A percentile compares a stretch with the other conserved stretches of the same genome.
Evolutionary conservation across 495 filamentous ascomycete genomes (phyloP).

Genomic region (Talaromyces thailandensis): DNA sequence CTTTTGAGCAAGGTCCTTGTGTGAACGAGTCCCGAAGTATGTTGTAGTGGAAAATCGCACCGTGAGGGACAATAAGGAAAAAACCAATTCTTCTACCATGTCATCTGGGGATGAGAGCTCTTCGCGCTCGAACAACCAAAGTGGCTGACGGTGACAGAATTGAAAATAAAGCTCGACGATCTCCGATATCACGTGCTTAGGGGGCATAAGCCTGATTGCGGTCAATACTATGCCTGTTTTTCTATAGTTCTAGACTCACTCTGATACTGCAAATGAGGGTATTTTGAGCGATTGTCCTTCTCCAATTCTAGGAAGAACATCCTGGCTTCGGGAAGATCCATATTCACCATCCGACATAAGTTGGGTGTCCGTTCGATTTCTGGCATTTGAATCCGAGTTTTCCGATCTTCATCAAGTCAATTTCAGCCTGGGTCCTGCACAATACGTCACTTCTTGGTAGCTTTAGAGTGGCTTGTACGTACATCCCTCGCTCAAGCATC

Average conservation of each 20-base stretch:
- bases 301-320: not conserved
- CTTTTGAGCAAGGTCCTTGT: not conserved
- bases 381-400: not conserved
- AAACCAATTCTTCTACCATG: conserved; percentile 32
- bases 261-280: not conserved
- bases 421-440: not conserved
- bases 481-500: conserved; percentile 16
- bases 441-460: not conserved
- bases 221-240: not conserved
- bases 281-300: not conserved
- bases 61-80: conserved; percentile 32
- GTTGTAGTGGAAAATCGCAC: conserved; percentile 19
- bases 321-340: not conserved
- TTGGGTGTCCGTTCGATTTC: not conserved
- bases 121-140: conserved; percentile 39
- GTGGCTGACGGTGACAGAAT: conserved; percentile 38
- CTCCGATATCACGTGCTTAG: not conserved
- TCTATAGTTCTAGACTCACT: not conserved
- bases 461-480: not conserved
- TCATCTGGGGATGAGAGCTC: conserved; percentile 27
- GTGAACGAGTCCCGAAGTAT: not conserved
- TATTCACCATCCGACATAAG: not conserved
- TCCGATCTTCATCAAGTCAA: not conserved
- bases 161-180: conserved; percentile 22
- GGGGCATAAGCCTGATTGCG: not conserved